phyloP scores from a whole-genome alignment of 768 basidiomycete genomes.

The Tylopilus subfusipes region DNA sequence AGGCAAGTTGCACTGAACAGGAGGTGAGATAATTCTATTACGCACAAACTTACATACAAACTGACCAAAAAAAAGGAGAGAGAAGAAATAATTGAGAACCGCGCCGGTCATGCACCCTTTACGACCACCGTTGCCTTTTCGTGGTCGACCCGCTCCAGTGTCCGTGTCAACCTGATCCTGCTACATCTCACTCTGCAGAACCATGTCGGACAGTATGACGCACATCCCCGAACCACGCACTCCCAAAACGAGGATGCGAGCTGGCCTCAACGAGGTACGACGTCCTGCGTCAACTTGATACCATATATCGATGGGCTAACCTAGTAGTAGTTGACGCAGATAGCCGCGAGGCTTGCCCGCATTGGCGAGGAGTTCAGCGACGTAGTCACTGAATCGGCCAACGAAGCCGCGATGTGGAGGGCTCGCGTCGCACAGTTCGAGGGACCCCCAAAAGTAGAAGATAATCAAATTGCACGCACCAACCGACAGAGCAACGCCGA shows the following conservation, averaged over 20 bases:
- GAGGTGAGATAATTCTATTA: constrained; percentile 20
- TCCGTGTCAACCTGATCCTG: not conserved
- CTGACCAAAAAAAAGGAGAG: constrained; percentile 2
- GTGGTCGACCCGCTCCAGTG: not conserved
- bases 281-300: not conserved
- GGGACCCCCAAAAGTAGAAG: constrained; percentile 19
- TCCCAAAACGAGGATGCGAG: constrained; percentile 17
- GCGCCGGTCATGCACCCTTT: constrained; percentile 8
- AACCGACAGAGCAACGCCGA: constrained; percentile 35
- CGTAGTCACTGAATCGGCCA: constrained; percentile 15
- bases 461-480: constrained; percentile 26
- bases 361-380: constrained; percentile 33
- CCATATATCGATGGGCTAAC: not conserved
- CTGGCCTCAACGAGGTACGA: constrained; percentile 30
- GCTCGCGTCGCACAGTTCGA: constrained; percentile 40
- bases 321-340: constrained; percentile 21
- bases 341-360: constrained; percentile 23
- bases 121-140: constrained; percentile 1
- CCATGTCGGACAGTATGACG: constrained; percentile 2
- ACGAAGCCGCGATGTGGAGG: constrained; percentile 21
- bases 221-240: constrained; percentile 7
- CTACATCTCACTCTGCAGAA: not conserved
- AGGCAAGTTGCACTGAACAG: not conserved
- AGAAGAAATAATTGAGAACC: not conserved
- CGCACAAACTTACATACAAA: constrained; percentile 12